Base-by-base conservation (phyloP, 2,329 filamentous ascomycete species). In the Mollisia scopiformis region DNA sequence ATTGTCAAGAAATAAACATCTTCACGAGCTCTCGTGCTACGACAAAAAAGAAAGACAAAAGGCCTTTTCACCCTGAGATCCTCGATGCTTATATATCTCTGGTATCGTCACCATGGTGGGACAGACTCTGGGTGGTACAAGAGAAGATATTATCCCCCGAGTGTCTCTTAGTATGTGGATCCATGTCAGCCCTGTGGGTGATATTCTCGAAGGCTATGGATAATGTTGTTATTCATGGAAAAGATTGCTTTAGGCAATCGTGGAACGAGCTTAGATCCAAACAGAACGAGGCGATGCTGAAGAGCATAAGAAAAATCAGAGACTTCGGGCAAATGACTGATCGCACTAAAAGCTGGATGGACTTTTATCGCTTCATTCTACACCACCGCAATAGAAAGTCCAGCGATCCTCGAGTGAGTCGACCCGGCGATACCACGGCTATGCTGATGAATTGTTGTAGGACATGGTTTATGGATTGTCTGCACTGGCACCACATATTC, bases 381-480 rank as follows among this genome's bases (percentile, higher is more conserved):
- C n/a, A 35, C 11, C 35, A 55, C 30, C 52, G 52, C 27, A 37
- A 25, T 16, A 16, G 57, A 28, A 30, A 52, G 39, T 10, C 58
- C 35, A 50, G 27, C 23, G 33, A 61, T 52, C 43, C 43, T 39
- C 58, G 58, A 10, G 39, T 21, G 23, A 43, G 39, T 43, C 39
- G 10, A 10, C n/a, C n/a, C n/a, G n/a, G n/a, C n/a, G n/a, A n/a
- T n/a, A n/a, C n/a, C n/a, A n/a, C n/a, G n/a, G n/a, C n/a, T 21
- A 43, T n/a, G 11, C n/a, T 43, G n/a, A 43, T 11, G 23, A 23
- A 8, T 19, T 43, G 3, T 23, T 43, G 39, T 43, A 43, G n/a
- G 58, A 61, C 47, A 61, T 56, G 53, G 53, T 61, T 2, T 61
- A 51, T 16, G 52, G 33, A 7, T 46, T 61, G 27, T 25, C 51